These are phyloP conservation scores for Pseudocercospora crystallina DNA, from an alignment of 2,329 filamentous ascomycete species.

Conservation along the genomic window DNA sequence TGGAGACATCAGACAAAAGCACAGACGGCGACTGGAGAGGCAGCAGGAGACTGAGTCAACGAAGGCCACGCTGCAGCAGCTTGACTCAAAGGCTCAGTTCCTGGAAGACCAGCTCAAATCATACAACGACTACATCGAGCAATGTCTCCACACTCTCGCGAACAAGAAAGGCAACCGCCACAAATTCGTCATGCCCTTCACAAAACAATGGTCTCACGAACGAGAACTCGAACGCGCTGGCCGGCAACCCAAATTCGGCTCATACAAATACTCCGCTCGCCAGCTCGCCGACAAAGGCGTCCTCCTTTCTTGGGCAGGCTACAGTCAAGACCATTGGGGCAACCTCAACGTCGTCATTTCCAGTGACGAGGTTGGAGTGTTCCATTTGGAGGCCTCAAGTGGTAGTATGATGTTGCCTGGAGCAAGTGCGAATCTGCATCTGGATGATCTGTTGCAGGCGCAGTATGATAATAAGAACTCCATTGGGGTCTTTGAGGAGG, in stretches of 20 bases:
- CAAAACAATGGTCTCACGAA: conserved; percentile 98
- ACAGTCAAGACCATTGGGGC: conserved; percentile 79
- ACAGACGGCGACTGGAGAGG: conserved; percentile 84
- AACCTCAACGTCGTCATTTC: conserved; percentile 86
- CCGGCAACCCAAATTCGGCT: conserved; percentile 94
- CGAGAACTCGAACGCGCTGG: conserved; percentile 89
- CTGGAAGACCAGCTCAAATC: conserved; percentile 93
- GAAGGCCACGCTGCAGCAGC: conserved; percentile 68
- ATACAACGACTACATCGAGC: conserved; percentile 99
- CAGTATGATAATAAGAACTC: conserved; percentile 98
- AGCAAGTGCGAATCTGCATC: conserved; percentile 80
- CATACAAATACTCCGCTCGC: conserved; percentile 93
- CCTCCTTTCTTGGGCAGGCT: conserved; percentile 85
- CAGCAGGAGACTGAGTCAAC: conserved; percentile 88
- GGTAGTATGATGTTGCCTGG: conserved; percentile 96
- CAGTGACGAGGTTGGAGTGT: conserved; percentile 90
- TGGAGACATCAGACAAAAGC: conserved; percentile 95
- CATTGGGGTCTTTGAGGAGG: conserved; percentile 84
- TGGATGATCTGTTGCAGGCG: conserved; percentile 91
- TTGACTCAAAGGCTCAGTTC: conserved; percentile 85
- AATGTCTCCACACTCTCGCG: conserved; percentile 94
- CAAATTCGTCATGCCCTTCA: conserved; percentile 90
- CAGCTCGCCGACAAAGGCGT: conserved; percentile 91
- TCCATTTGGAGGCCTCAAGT: conserved; percentile 85
- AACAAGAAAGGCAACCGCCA: conserved; percentile 85